Evolutionary conservation across 208 protist genomes (phyloP), one percentile per base, ranked within the genome.

Genomic region (Lotmaria passim): DNA sequence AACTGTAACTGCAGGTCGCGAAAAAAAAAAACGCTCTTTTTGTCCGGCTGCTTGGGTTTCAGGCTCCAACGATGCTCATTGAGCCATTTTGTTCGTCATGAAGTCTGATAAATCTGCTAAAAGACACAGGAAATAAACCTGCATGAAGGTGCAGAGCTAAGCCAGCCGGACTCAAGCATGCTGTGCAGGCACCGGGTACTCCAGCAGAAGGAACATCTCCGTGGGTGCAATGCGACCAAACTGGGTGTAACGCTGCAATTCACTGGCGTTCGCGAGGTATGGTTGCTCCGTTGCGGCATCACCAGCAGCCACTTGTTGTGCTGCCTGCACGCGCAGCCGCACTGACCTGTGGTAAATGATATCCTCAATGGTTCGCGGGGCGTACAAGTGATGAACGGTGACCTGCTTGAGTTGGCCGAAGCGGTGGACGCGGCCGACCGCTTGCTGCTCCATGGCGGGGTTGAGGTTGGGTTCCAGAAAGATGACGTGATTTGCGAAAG

Each of bases 321-420:
- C 50, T 26, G 48, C 56, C 11, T 69, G 63, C 3, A 53, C 23
- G 31, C 75, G 69, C 58, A 78, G 36, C 33, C 68, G 66, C n/a
- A 50, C 43, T 14, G 75, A 80, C 7, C 79, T 80, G 23, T 50
- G 30, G 51, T 82, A 83, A 55, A 90, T 65, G 41, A 63, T 63
- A 47, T 90, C 71, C 57, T 90, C 85, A 30, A 90, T 78, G 31
- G 85, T 90, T 47, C 59, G 53, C 0, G 66, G 67, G 0, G 73
- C 74, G 63, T 77, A 83, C 11, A 90, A 21, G 73, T 85, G 75
- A 59, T 90, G 75, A 50, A 78, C 79, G 17, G 58, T 41, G 39
- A 85, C 80, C 14, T 74, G 69, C 44, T 82, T 83, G 21, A 38
- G 91, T 76, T 98, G 96, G 17, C 94, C 96, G 52, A 98, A 97